phyloP scores from a whole-genome alignment of 768 basidiomycete genomes.

The Daedaleopsis nitida region DNA sequence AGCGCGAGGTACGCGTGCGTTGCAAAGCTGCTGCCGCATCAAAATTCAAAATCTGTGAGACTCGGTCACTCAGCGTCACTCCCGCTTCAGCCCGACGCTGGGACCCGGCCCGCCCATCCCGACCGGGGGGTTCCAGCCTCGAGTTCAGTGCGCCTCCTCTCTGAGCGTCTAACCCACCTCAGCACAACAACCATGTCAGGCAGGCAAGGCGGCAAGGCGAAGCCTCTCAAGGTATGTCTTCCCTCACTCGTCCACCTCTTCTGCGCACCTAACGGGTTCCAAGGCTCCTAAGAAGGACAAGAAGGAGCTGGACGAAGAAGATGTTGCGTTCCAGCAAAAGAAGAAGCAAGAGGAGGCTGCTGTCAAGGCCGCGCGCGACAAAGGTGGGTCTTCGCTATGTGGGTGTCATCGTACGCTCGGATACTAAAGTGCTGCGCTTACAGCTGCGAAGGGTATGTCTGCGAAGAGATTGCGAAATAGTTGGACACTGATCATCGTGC shows the following conservation, averaged over 20 bases:
- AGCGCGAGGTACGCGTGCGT: neutral
- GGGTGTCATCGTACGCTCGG: neutral
- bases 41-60: too few relatives aligned
- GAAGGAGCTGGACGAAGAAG: conserved; percentile 71
- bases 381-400: conserved; percentile 48
- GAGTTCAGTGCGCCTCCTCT: too few relatives aligned
- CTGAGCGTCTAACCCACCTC: neutral
- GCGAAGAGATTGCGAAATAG: neutral
- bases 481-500: conserved; percentile 4
- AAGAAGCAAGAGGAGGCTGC: conserved; percentile 76
- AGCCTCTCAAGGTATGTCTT: conserved; percentile 74
- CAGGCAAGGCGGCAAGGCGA: conserved; percentile 83
- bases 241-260: neutral
- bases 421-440: neutral
- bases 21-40: too few relatives aligned
- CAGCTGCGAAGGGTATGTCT: conserved; percentile 57
- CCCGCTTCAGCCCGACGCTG: too few relatives aligned
- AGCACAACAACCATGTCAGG: conserved; percentile 46
- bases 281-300: conserved; percentile 86
- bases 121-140: too few relatives aligned
- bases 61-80: too few relatives aligned
- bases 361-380: conserved; percentile 70
- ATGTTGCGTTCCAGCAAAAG: conserved; percentile 71
- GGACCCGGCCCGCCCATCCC: too few relatives aligned
- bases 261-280: neutral